phyloP scores from a whole-genome alignment of 306 rosid genomes.

The Vigna reflexopilosa region DNA sequence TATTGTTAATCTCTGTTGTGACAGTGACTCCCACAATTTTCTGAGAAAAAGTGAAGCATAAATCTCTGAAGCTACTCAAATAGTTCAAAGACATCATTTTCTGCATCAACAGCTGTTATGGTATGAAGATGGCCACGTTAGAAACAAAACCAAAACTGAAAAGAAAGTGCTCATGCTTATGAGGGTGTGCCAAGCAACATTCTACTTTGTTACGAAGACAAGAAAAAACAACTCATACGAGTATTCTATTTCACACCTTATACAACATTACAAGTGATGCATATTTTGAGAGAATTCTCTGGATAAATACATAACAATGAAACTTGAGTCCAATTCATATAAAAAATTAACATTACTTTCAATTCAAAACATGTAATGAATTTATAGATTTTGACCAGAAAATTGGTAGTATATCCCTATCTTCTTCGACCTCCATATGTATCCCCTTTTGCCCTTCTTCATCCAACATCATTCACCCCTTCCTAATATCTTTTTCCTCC shows the following conservation, averaged over 20 bases:
- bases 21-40: conserved; percentile 40
- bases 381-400: too few relatives aligned
- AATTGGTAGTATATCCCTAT: too few relatives aligned
- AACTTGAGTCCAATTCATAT: too few relatives aligned
- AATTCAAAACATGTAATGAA: too few relatives aligned
- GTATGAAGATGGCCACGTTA: conserved; percentile 27
- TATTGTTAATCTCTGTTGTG: conserved; percentile 44
- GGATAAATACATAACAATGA: too few relatives aligned
- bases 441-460: too few relatives aligned
- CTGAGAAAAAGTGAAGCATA: conserved; percentile 56
- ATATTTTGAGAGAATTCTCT: too few relatives aligned
- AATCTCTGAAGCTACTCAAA: conserved; percentile 77
- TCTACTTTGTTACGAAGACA: conserved; percentile 78
- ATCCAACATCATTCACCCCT: too few relatives aligned
- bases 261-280: not conserved
- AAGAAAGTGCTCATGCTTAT: conserved; percentile 51
- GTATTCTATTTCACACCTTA: conserved; percentile 47
- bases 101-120: conserved; percentile 55
- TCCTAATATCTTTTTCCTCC: too few relatives aligned
- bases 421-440: too few relatives aligned
- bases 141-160: conserved; percentile 1
- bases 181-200: conserved; percentile 72
- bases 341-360: too few relatives aligned
- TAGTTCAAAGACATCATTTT: conserved; percentile 44
- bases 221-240: conserved; percentile 70